These are phyloP conservation scores for Ganoderma sinense DNA, from an alignment of 1,284 basidiomycete genomes.

Conservation along the genomic window DNA sequence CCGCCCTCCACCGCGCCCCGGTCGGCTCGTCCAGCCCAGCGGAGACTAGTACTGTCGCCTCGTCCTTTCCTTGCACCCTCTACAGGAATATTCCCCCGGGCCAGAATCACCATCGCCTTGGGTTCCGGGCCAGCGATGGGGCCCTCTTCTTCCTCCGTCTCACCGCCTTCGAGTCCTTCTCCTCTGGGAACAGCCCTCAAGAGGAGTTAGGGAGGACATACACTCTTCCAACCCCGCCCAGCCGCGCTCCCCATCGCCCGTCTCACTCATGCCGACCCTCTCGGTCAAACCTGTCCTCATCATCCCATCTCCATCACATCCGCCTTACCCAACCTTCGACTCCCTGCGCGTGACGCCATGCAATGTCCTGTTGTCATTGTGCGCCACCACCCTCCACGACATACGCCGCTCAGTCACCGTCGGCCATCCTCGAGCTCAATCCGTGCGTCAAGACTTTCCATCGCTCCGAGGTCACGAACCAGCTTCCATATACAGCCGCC, in stretches of 20 bases:
- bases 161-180: constrained; percentile 5
- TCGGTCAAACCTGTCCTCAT: not conserved
- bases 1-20: not conserved
- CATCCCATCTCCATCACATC: not conserved
- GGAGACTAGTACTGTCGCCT: not conserved
- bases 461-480: not conserved
- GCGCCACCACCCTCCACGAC: not conserved
- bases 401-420: constrained; percentile 2
- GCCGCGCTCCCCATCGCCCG: constrained; percentile 13
- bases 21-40: not conserved
- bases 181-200: constrained; percentile 16
- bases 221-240: constrained; percentile 13
- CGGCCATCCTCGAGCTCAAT: not conserved
- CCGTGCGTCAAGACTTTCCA: not conserved
- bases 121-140: not conserved
- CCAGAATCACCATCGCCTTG: constrained; percentile 4
- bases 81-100: not conserved
- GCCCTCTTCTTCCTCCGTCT: constrained; percentile 5
- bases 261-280: not conserved
- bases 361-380: not conserved
- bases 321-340: not conserved
- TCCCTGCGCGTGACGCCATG: constrained; percentile 1
- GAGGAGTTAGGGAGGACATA: constrained; percentile 25
- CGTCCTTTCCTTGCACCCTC: not conserved
- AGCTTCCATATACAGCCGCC: not conserved